Evolutionary conservation across 345 rosid genomes (phyloP).

Genomic region (Gossypium turneri): DNA sequence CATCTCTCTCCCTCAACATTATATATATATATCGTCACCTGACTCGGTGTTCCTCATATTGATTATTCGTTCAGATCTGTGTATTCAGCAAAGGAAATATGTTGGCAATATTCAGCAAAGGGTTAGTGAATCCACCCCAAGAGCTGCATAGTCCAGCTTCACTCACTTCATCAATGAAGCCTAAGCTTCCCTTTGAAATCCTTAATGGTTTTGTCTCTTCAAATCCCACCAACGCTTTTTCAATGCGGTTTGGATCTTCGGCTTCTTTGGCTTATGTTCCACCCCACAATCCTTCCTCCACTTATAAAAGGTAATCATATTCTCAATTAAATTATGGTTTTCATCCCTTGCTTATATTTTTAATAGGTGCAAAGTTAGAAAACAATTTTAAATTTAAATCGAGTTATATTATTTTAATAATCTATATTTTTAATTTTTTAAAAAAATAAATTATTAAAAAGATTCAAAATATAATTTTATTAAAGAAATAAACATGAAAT

Average conservation of each 20-base stretch:
- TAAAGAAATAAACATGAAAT: too few relatives aligned
- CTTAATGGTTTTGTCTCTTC: slow-evolving; percentile 34
- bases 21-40: neutral
- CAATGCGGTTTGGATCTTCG: slow-evolving; percentile 33
- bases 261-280: slow-evolving; percentile 45
- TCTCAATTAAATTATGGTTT: too few relatives aligned
- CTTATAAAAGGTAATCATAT: slow-evolving; percentile 46
- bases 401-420: too few relatives aligned
- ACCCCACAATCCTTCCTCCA: slow-evolving; percentile 24
- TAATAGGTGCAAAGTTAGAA: too few relatives aligned
- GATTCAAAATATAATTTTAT: too few relatives aligned
- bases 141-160: slow-evolving; percentile 63
- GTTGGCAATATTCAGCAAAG: slow-evolving; percentile 66
- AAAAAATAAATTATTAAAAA: too few relatives aligned
- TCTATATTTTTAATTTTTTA: too few relatives aligned
- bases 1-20: too few relatives aligned
- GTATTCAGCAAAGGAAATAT: slow-evolving; percentile 16
- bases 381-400: too few relatives aligned
- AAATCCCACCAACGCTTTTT: slow-evolving; percentile 30
- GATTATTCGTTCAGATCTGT: neutral
- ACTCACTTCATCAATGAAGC: slow-evolving; percentile 18
- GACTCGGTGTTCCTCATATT: neutral
- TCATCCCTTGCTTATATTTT: too few relatives aligned
- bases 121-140: slow-evolving; percentile 48
- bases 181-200: slow-evolving; percentile 44